Evolutionary conservation across 176 grass and related monocot genomes (phyloP), one percentile per base, ranked within the genome.

Genomic region (Olyra latifolia): DNA sequence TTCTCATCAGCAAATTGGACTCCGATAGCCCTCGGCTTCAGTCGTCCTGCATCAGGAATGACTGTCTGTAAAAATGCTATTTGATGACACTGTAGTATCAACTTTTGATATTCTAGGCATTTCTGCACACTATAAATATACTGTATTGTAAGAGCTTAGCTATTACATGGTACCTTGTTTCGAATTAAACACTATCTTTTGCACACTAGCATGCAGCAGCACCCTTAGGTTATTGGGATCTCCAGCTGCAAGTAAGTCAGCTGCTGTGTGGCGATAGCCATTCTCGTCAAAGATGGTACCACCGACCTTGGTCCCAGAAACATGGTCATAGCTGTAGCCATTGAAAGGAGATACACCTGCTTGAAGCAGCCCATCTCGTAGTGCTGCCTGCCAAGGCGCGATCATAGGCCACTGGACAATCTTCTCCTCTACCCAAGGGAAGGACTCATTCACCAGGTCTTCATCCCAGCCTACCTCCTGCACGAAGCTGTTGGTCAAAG

Each of bases 271-370:
- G 56, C 93, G 93, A 63, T 84, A 93, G 28, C 93, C 93, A 9
- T 84, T 90, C 59, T 82, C 83, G 15, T 87, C 86, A 80, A 97
- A 97, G 62, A 90, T 97, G 75, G 84, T 97, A 46, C 93, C 93
- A 2, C 91, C 93, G 70, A 97, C 88, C 74, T 97, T 97, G 55
- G 93, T 97, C 17, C 93, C 93, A 69, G 69, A 87, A 74, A 93
- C 38, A 82, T 97, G 93, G 74, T 97, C 80, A 42, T 86, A 97
- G 19, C 83, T 93, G 77, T 93, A 97, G 3, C 93, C 93, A 76
- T 97, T 97, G 93, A 89, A 97, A 32, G 93, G 93, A 14, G 86
- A 83, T 53, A 93, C 85, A 15, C 93, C 91, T 58, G 91, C 87
- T 80, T 90, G 85, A 19, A 97, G 72, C 20, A 97, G 68, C 5